These are phyloP conservation scores for Piloderma croceum DNA, from an alignment of 768 basidiomycete species.

Conservation along the genomic window DNA sequence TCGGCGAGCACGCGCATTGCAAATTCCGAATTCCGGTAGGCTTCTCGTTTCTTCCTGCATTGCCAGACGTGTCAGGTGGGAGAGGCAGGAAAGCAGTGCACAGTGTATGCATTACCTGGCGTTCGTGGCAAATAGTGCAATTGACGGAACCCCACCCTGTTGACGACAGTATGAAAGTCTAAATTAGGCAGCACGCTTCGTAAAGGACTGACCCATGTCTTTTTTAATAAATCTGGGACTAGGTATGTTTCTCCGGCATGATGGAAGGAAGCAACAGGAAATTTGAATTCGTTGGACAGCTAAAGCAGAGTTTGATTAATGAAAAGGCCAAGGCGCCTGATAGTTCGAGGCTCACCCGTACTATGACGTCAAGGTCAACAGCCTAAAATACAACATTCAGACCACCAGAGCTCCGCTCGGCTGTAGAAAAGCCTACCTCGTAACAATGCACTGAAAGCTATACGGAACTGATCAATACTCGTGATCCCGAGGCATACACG, in stretches of 20 bases:
- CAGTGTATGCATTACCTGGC: slow-evolving; percentile 38
- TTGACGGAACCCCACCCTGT: slow-evolving; percentile 56
- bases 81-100: slow-evolving; percentile 5
- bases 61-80: slow-evolving; percentile 21
- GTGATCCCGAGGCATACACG: background rate
- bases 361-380: slow-evolving; percentile 65
- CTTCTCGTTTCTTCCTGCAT: slow-evolving; percentile 48
- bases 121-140: slow-evolving; percentile 78
- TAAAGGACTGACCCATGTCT: slow-evolving; percentile 41
- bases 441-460: slow-evolving; percentile 66
- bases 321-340: background rate
- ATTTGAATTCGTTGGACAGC: slow-evolving; percentile 89
- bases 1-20: slow-evolving; percentile 56
- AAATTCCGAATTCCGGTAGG: slow-evolving; percentile 61
- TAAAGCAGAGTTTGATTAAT: slow-evolving; percentile 22
- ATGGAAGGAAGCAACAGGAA: slow-evolving; percentile 76
- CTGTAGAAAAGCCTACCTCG: slow-evolving; percentile 43
- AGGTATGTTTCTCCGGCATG: slow-evolving; percentile 89
- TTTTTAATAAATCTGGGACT: slow-evolving; percentile 76
- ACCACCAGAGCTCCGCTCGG: too few species aligned
- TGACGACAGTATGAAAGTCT: slow-evolving; percentile 14
- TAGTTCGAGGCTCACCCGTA: slow-evolving; percentile 45
- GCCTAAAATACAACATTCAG: slow-evolving; percentile 34
- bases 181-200: background rate
- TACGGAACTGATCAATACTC: slow-evolving; percentile 1